These are phyloP conservation scores for Syzygium aromaticum DNA, from an alignment of 345 rosid genomes.

Conservation along the genomic window DNA sequence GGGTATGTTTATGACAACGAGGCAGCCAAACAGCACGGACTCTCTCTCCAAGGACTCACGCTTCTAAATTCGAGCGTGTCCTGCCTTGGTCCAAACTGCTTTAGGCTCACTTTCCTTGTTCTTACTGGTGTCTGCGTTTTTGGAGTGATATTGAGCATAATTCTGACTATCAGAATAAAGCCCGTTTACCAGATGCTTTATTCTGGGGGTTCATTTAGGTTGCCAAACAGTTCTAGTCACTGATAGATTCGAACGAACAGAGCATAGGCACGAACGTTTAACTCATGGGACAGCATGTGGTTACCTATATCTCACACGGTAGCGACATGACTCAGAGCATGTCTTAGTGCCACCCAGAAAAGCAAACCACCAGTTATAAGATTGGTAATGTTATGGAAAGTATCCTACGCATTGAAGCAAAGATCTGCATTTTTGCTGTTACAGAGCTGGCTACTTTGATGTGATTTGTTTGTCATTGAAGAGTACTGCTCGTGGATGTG, in stretches of 20 bases:
- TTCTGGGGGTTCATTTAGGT: constrained; percentile 50
- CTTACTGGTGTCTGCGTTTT: constrained; percentile 38
- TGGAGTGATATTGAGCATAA: constrained; percentile 33
- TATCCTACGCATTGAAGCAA: neutral
- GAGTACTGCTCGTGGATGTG: neutral
- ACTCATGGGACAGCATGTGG: neutral
- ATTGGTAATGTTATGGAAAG: neutral
- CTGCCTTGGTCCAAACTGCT: constrained; percentile 55
- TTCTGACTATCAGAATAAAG: constrained; percentile 33
- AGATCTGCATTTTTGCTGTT: neutral
- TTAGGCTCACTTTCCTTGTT: constrained; percentile 51
- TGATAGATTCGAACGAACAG: constrained; percentile 3
- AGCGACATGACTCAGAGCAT: too few species aligned
- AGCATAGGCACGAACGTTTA: neutral
- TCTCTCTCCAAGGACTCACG: constrained; percentile 10
- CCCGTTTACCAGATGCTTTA: constrained; percentile 62
- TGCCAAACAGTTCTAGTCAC: constrained; percentile 30
- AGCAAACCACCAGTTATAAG: neutral
- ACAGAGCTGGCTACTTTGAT: neutral
- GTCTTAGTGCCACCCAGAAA: neutral
- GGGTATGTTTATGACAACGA: constrained; percentile 46
- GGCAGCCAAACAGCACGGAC: constrained; percentile 40
- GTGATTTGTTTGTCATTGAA: neutral
- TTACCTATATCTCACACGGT: neutral
- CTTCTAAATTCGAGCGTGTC: constrained; percentile 16